Conservation (phyloP, 768 basidiomycete species). For the Fomitopsis pulvina region DNA sequence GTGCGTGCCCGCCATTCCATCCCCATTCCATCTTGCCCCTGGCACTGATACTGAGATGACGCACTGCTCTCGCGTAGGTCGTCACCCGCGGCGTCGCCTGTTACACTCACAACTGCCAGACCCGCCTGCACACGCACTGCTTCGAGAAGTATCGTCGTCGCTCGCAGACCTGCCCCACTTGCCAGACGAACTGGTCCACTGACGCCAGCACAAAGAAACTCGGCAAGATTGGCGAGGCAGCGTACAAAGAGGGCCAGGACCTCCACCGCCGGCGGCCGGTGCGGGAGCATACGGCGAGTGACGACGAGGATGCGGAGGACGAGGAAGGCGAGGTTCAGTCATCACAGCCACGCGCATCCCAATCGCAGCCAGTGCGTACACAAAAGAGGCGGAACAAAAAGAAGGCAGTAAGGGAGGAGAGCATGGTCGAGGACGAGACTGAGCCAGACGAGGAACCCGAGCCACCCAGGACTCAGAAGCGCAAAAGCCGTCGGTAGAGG, state of each 20-base stretch:
- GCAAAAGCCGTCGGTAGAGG: constrained; percentile 11
- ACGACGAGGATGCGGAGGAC: constrained; percentile 39
- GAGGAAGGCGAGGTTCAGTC: constrained; percentile 22
- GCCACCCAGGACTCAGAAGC: constrained; percentile 13
- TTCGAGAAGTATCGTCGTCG: constrained; percentile 44
- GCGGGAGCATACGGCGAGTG: constrained; percentile 20
- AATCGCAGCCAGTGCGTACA: constrained; percentile 24
- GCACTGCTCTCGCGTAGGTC: constrained; percentile 33
- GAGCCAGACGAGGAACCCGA: constrained; percentile 27
- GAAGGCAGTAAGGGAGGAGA: constrained; percentile 22
- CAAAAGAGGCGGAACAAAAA: constrained; percentile 18
- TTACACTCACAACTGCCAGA: constrained; percentile 52
- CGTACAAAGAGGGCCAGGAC: constrained; percentile 51
- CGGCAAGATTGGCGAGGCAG: constrained; percentile 59
- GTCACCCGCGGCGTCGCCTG: constrained; percentile 67
- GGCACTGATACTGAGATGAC: not conserved
- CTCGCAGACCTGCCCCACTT: constrained; percentile 47
- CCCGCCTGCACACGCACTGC: constrained; percentile 60
- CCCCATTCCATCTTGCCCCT: not conserved
- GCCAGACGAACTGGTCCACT: constrained; percentile 52
- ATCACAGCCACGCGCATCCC: constrained; percentile 17
- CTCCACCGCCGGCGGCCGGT: constrained; percentile 26
- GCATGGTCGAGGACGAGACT: constrained; percentile 41
- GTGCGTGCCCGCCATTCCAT: constrained; percentile 28
- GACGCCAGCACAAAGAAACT: constrained; percentile 41